Percentiles rank a stretch among this genome's conserved stretches.
Conservation (phyloP, 2,329 filamentous ascomycete species). For the Ophioceras dolichostomum region DNA sequence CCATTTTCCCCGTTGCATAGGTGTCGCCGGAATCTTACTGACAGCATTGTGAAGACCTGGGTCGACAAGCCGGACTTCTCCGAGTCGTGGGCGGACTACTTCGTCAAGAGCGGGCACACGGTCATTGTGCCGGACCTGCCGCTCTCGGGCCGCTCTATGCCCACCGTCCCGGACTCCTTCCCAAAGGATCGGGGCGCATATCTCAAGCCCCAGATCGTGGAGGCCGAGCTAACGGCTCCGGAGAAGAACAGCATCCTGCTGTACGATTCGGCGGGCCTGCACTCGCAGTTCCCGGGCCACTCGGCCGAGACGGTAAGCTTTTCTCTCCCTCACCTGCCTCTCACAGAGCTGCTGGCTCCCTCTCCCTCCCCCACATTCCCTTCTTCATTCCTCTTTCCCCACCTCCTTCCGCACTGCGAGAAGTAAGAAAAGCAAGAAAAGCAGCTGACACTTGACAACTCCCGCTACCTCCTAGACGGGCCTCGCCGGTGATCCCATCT, state of each 20-base stretch:
- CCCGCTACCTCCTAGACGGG: slow-evolving; percentile 19
- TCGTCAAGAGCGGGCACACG: slow-evolving; percentile 25
- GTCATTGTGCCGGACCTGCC: slow-evolving; percentile 32
- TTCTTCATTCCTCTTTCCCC: too few species aligned
- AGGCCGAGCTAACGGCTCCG: slow-evolving; percentile 20
- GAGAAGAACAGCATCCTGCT: slow-evolving; percentile 6
- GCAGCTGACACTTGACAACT: too few species aligned
- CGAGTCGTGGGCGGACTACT: slow-evolving; percentile 32
- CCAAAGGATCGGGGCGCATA: neutral
- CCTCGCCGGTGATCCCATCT: slow-evolving; percentile 28
- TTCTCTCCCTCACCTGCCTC: too few species aligned
- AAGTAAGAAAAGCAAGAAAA: too few species aligned
- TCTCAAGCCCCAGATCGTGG: slow-evolving; percentile 11
- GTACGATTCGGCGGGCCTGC: slow-evolving; percentile 15
- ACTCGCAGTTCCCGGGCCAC: too few species aligned
- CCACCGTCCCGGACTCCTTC: slow-evolving; percentile 19
- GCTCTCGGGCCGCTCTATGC: slow-evolving; percentile 3
- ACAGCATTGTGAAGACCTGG: slow-evolving; percentile 19
- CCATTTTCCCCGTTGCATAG: neutral
- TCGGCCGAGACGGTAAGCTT: too few species aligned
- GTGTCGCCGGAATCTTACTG: neutral
- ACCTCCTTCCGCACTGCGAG: too few species aligned
- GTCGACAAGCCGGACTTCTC: slow-evolving; percentile 32
- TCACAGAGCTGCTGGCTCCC: too few species aligned
- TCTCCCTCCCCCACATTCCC: too few species aligned